Base-by-base conservation (phyloP, 306 rosid species). In the Acacia confusa region DNA sequence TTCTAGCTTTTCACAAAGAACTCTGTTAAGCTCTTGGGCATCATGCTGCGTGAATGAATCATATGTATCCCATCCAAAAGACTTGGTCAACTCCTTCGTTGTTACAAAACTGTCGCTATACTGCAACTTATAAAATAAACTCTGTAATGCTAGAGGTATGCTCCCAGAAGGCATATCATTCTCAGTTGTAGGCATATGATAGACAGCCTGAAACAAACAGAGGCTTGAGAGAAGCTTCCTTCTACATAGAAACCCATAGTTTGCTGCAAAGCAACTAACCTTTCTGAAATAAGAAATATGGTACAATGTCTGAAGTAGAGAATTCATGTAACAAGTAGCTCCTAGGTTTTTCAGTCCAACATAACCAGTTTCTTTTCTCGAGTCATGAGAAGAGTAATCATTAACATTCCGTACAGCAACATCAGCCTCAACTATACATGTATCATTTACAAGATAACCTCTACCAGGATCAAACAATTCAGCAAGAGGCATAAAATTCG, bases 311-410 rank as follows among this genome's bases (percentile, higher is more conserved):
- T 94, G 98, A 77, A 94, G 98, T 40, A 92, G 91, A 82, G 98
- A 94, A 87, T 95, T 95, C 98, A 95, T 92, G 83, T 95, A 95
- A 91, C 98, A 95, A 47, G 98, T 95, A 76, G 98, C 97, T 77
- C 98, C 98, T 88, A 91, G 98, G 82, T 95, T 95, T 87, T 95
- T 95, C 48, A 95, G 88, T 77, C 98, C 98, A 34, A 95, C 98
- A 82, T 58, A 95, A 82, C 98, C 97, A 41, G 98, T 92, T 89
- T 95, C 97, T 87, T 92, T 95, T 82, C 92, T 95, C 19, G 97
- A 95, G 84, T 95, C 97, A 76, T 91, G 86, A 30, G 98, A 85
- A 97, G 97, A 91, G 86, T 88, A 92, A 85, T 95, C 97, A 83
- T 83, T 75, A 74, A 86, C 90, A 85, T 90, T 94, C 68, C 97